These are phyloP conservation scores for Acorus gramineus DNA, from an alignment of 106 monocot genomes.

Conservation along the genomic window DNA sequence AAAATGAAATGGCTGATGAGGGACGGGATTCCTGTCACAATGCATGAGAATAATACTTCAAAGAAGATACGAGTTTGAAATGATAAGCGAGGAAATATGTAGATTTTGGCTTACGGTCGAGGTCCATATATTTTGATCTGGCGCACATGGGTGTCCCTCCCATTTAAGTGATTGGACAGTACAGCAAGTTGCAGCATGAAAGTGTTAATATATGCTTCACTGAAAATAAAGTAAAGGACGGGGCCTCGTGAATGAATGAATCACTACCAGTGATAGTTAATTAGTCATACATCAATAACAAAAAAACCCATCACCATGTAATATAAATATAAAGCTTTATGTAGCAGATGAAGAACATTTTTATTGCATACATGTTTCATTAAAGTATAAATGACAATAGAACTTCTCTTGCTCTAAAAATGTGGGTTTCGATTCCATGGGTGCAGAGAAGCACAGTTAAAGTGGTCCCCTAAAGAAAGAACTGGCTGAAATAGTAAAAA, in stretches of 20 bases:
- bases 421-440: no score
- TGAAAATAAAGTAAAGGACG: conserved; percentile 7
- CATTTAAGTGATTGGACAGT: conserved; percentile 86
- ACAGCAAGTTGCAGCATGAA: conserved; percentile 97
- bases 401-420: no score
- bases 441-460: no score
- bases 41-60: background rate
- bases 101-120: conserved; percentile 48
- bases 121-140: conserved; percentile 96
- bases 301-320: no score
- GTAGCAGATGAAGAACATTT: no score
- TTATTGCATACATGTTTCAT: no score
- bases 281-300: no score
- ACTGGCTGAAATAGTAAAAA: no score
- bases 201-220: conserved; percentile 86
- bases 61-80: background rate
- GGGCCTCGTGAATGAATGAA: background rate
- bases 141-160: conserved; percentile 94
- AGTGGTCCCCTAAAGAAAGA: no score
- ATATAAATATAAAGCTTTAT: no score
- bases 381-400: no score
- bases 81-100: background rate
- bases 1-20: conserved; percentile 91
- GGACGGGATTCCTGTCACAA: conserved; percentile 83
- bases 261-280: background rate